Base-by-base conservation (phyloP, 1,139 yeast species). In the Pneumocystis jirovecii region DNA sequence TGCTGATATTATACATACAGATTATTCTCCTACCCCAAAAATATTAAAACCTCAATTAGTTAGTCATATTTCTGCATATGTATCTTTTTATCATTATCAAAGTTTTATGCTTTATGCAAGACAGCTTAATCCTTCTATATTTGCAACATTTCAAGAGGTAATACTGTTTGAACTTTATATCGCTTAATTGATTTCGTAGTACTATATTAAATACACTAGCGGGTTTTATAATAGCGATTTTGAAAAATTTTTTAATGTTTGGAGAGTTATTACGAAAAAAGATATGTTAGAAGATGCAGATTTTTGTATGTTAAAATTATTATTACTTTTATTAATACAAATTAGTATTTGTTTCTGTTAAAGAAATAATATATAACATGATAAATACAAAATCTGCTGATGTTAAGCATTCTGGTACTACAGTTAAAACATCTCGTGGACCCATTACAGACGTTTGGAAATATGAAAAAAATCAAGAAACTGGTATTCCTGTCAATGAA, bases 71-170 rank as follows among this genome's bases (percentile, higher is more conserved):
- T 29, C 61, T 12, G 64, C 65, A 4, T 65, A 61, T 45, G 59
- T 60, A 63, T 44, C 64, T 60, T 60, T 65, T 12, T 61, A 57
- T n/a, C 62, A 59, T 0, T 84, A 84, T 68, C 78, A 86, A 3
- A 87, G 91, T 0, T 74, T 88, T 50, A 79, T 86, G 1, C 80
- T 83, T 59, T 90, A 87, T 71, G 79, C 87, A 45, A 87, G 85
- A 70, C 85, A 84, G 65, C 77, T 84, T n/a, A 74, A 72, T 62
- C 70, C 70, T 10, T 63, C 74, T 1, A 76, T 78, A 8, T 84
- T 79, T 72, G 69, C 74, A 37, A 75, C 76, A 2, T 72, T 84
- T 34, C 68, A 82, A 63, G 68, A 50, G 57, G 57, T 50, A 50
- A 25, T 12, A 50, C 3, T 44, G 12, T 12, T 15, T 21, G n/a